These are phyloP conservation scores for Daldinia bambusicola DNA, from an alignment of 495 filamentous ascomycete species.

Conservation along the genomic window DNA sequence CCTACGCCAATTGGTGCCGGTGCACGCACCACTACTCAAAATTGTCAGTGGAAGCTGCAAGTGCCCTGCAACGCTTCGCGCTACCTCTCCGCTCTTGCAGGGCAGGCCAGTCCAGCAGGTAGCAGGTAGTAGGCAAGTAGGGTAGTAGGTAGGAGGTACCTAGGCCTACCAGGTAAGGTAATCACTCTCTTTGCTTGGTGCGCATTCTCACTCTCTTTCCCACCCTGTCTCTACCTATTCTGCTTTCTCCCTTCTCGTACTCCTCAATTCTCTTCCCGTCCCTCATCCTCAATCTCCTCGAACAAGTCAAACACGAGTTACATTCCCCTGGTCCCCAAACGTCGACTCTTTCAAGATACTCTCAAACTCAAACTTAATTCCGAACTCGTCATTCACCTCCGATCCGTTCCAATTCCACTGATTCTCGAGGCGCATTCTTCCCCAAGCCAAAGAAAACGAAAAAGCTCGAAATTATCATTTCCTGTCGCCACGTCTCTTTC, in stretches of 20 bases:
- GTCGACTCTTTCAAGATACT: constrained; percentile 43
- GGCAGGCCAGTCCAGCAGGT: constrained; percentile 27
- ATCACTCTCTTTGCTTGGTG: constrained; percentile 47
- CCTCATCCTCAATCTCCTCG: constrained; percentile 30
- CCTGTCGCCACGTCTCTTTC: constrained; percentile 37
- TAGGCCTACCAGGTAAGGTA: constrained; percentile 24
- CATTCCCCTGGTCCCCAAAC: constrained; percentile 32
- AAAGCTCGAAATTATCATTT: constrained; percentile 33
- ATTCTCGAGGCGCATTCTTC: constrained; percentile 45
- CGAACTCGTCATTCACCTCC: constrained; percentile 39
- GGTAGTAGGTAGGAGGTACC: constrained; percentile 33
- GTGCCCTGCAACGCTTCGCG: constrained; percentile 43
- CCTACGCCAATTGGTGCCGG: constrained; percentile 40
- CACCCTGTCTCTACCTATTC: constrained; percentile 33
- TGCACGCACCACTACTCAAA: constrained; percentile 46
- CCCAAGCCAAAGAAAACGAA: constrained; percentile 16
- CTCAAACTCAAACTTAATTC: constrained; percentile 43
- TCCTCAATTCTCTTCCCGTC: constrained; percentile 45
- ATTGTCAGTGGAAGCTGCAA: constrained; percentile 44
- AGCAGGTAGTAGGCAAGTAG: constrained; percentile 19
- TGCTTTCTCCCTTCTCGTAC: constrained; percentile 48
- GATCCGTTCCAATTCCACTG: constrained; percentile 41
- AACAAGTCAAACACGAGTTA: constrained; percentile 43
- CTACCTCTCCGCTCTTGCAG: constrained; percentile 40
- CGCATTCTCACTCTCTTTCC: constrained; percentile 50